Evolutionary conservation across 108 stramenopile genomes (phyloP).

Genomic region (Cyclostephanos invisitatus): DNA sequence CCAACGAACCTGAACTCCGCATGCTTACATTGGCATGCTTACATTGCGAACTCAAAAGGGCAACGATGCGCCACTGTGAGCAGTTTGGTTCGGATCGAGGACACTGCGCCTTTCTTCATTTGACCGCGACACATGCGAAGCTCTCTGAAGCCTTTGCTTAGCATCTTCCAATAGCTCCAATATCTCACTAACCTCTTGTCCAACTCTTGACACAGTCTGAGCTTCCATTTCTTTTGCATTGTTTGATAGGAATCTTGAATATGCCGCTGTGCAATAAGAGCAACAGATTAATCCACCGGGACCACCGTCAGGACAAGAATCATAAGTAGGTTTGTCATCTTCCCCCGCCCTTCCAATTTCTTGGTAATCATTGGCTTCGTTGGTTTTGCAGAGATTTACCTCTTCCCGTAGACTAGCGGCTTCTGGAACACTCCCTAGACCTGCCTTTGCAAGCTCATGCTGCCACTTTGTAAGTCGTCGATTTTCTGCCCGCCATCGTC

Average conservation of each 20-base stretch:
- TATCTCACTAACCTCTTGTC: slow-evolving; percentile 69
- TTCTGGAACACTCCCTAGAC: slow-evolving; percentile 24
- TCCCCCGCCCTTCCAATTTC: not conserved
- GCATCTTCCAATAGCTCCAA: slow-evolving; percentile 78
- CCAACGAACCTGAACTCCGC: too few species aligned
- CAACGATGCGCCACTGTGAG: not conserved
- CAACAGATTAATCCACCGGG: slow-evolving; percentile 87
- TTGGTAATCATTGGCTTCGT: slow-evolving; percentile 13
- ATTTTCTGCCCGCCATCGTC: slow-evolving; percentile 70
- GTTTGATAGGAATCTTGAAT: slow-evolving; percentile 54
- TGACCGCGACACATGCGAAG: slow-evolving; percentile 50
- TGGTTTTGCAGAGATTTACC: slow-evolving; percentile 20
- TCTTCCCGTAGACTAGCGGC: slow-evolving; percentile 46
- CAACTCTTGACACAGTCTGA: slow-evolving; percentile 61
- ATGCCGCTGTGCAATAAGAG: slow-evolving; percentile 58
- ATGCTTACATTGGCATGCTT: not conserved
- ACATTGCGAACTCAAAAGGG: not conserved
- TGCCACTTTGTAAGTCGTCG: slow-evolving; percentile 65
- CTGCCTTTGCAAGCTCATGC: slow-evolving; percentile 43
- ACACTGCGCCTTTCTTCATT: slow-evolving; percentile 62
- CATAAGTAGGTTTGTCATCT: slow-evolving; percentile 29
- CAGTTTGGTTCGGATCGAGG: slow-evolving; percentile 27
- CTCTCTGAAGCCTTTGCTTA: slow-evolving; percentile 56
- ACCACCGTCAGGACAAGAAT: slow-evolving; percentile 78
- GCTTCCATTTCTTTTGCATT: slow-evolving; percentile 67